phyloP scores from a whole-genome alignment of 2,329 filamentous ascomycete species.

The Colletotrichum destructivum region DNA sequence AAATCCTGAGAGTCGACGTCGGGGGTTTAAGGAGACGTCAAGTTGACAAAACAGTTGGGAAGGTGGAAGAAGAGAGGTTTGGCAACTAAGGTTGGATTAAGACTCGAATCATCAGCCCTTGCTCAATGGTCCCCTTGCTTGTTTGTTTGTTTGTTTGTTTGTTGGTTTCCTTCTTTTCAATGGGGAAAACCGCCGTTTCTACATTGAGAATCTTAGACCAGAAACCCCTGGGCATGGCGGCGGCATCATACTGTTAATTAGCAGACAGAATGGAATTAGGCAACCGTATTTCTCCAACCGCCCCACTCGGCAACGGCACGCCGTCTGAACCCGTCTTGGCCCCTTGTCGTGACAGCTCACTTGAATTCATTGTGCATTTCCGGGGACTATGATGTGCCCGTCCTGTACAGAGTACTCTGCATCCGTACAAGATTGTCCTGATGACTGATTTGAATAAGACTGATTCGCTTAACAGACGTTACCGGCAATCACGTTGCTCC shows the following conservation, averaged over 20 bases:
- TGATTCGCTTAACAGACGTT: no score
- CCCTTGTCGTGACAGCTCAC: not conserved
- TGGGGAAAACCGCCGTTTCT: not conserved
- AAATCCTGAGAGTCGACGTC: not conserved
- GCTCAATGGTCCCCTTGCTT: not conserved
- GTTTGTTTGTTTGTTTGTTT: no score
- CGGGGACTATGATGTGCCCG: no score
- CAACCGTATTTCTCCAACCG: slow-evolving; percentile 5
- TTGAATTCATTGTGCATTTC: not conserved
- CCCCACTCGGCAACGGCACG: slow-evolving; percentile 7
- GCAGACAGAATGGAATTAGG: slow-evolving; percentile 1
- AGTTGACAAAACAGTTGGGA: not conserved
- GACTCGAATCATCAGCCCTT: not conserved
- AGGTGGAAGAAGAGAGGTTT: not conserved
- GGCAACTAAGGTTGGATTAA: not conserved
- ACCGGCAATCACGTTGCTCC: no score
- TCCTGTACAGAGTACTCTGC: no score
- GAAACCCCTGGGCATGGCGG: not conserved
- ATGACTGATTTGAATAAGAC: no score
- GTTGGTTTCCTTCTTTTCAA: not conserved
- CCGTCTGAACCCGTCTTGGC: not conserved
- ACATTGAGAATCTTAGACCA: not conserved
- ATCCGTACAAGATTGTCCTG: no score
- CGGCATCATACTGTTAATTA: not conserved
- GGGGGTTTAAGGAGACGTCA: not conserved